A percentile compares a stretch with the other conserved stretches of the same genome.
These are phyloP conservation scores for Tricholoma sp. DNA, from an alignment of 768 basidiomycete species.

Conservation along the genomic window DNA sequence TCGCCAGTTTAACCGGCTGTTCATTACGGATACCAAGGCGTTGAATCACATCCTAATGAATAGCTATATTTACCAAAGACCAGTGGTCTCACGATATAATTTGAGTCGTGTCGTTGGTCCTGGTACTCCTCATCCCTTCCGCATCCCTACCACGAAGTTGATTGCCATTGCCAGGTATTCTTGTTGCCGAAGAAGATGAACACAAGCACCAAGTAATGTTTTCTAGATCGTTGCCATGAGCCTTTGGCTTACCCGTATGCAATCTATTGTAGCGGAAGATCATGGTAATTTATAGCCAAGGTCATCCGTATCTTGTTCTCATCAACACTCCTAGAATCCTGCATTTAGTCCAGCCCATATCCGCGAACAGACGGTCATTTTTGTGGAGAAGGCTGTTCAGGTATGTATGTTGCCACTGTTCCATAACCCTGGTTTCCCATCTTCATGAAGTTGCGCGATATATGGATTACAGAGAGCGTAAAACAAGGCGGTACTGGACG, in stretches of 20 bases:
- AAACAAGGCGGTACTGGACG: constrained; percentile 21
- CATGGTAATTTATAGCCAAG: background rate
- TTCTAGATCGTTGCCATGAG: background rate
- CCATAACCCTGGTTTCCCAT: background rate
- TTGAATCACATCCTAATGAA: constrained; percentile 60
- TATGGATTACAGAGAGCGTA: constrained; percentile 30
- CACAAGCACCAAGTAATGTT: constrained; percentile 38
- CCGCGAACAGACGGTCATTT: constrained; percentile 50
- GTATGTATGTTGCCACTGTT: constrained; percentile 20
- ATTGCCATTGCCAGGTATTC: constrained; percentile 32
- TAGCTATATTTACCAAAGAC: constrained; percentile 50
- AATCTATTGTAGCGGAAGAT: background rate
- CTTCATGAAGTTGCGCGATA: constrained; percentile 38
- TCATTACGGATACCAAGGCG: constrained; percentile 58
- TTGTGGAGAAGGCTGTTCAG: constrained; percentile 47
- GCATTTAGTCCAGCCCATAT: constrained; percentile 61
- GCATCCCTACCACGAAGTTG: too few species aligned
- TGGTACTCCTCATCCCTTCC: constrained; percentile 16
- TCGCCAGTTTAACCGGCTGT: constrained; percentile 34
- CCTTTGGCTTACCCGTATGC: background rate
- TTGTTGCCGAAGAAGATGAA: constrained; percentile 43
- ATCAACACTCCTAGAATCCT: constrained; percentile 43
- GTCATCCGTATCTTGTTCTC: background rate
- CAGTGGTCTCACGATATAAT: constrained; percentile 29
- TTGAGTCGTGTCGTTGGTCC: constrained; percentile 39